Conservation (phyloP, 441 rosid genomes). For the Populus hybrid region DNA sequence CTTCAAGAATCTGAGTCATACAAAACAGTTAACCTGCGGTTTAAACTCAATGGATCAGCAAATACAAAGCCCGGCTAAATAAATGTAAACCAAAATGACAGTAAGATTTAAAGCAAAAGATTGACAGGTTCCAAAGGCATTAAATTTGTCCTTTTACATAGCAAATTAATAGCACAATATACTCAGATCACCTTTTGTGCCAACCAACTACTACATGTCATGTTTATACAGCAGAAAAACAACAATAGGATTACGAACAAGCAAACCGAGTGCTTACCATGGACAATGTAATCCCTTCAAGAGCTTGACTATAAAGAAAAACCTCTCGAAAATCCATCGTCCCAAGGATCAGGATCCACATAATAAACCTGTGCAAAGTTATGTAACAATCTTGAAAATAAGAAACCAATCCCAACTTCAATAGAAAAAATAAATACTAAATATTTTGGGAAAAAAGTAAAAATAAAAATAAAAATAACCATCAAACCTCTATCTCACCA, state of each 20-base stretch:
- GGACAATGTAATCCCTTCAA: slow-evolving; percentile 88
- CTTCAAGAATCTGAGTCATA: slow-evolving; percentile 86
- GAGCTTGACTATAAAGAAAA: slow-evolving; percentile 87
- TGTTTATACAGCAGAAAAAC: background rate
- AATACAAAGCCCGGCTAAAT: slow-evolving; percentile 37
- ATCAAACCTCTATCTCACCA: background rate
- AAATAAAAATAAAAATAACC: background rate
- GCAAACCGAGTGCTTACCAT: slow-evolving; percentile 42
- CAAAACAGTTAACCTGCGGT: slow-evolving; percentile 65
- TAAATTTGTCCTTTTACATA: background rate
- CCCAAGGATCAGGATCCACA: slow-evolving; percentile 64
- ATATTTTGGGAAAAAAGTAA: background rate
- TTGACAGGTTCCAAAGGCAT: background rate
- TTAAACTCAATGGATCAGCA: slow-evolving; percentile 69
- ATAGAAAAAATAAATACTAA: background rate
- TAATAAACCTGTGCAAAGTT: slow-evolving; percentile 56
- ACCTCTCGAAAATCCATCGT: slow-evolving; percentile 65
- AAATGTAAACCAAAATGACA: background rate
- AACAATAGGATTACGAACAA: background rate
- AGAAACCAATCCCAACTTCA: background rate
- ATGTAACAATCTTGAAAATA: background rate
- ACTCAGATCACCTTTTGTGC: background rate
- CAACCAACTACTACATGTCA: background rate
- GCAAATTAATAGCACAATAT: background rate
- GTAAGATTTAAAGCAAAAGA: background rate